Evolutionary conservation across 2,329 filamentous ascomycete genomes (phyloP), one percentile per base, ranked within the genome.

Genomic region (Ophiostoma angusticollis): DNA sequence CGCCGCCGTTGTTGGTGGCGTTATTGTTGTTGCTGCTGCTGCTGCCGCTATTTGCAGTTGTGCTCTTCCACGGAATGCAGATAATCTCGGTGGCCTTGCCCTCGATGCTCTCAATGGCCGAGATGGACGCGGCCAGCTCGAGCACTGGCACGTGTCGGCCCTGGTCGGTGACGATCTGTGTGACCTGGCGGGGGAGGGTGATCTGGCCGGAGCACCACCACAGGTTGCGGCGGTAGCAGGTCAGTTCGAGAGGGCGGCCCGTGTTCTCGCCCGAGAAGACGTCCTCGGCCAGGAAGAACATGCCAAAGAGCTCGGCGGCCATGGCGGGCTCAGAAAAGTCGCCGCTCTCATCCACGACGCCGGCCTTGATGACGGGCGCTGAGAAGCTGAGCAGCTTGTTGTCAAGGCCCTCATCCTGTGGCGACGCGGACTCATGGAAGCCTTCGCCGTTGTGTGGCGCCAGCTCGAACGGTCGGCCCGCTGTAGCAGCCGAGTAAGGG

Each of bases 161-260:
- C 47, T 93, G 82, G 12, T 89, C 87, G 47, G 72, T 65, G 39
- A 74, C 55, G 53, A 86, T 69, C 44, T 83, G 74, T 34, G 84
- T 70, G 29, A 78, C 74, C 35, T 80, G 71, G 17, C 73, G 62
- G n/a, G 86, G 84, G 31, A 95, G 59, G 0, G 77, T 85, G 39
- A 96, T 74, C 37, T 82, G 83, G 25, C 89, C 89, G 0, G 85
- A 89, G 49, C 93, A 93, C 60, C 95, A 87, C 68, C 93, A 96
- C 33, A 96, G 67, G 53, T 96, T 96, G 36, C 89, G 75, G 31
- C 89, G 79, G 57, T 96, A 96, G 67, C 89, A 96, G 0, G 89
- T 96, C 55, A 96, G 63, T 61, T 96, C 89, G 36, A 80, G 70
- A 0, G 80, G 78, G 5, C 76, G 62, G 7, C 67, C 68, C 3